These are phyloP conservation scores for Tardiomyces blankii DNA, from an alignment of 1,139 yeast species.

Conservation along the genomic window DNA sequence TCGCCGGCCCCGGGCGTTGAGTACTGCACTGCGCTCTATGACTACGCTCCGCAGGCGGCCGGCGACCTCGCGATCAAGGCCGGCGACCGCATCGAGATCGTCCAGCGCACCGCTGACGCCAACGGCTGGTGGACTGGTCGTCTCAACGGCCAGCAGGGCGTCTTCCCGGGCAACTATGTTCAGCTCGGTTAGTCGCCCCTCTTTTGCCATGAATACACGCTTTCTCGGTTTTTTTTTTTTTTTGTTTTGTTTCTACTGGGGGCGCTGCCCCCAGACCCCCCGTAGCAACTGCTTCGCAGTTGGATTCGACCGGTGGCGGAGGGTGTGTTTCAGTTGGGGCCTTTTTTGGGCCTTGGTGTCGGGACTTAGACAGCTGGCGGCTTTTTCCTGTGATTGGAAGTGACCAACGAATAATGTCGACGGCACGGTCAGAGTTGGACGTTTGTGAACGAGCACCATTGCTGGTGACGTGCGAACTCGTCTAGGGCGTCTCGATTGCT, in stretches of 20 bases:
- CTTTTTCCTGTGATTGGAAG: too few species aligned
- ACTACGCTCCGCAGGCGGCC: constrained; percentile 70
- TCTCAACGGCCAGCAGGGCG: constrained; percentile 76
- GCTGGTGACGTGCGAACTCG: too few species aligned
- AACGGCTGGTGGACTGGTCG: constrained; percentile 99
- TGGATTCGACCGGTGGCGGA: too few species aligned
- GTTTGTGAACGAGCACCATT: too few species aligned
- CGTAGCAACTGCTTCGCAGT: too few species aligned
- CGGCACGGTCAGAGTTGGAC: too few species aligned
- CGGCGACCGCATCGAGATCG: constrained; percentile 75
- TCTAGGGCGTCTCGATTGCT: too few species aligned
- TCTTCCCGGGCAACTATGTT: constrained; percentile 94
- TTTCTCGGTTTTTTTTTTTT: neutral
- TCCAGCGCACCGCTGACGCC: constrained; percentile 69
- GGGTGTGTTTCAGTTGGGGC: too few species aligned
- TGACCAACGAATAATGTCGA: too few species aligned
- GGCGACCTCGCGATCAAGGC: constrained; percentile 86
- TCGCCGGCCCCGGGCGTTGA: constrained; percentile 30
- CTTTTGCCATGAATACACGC: neutral
- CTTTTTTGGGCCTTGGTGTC: too few species aligned
- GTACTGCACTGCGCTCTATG: constrained; percentile 66
- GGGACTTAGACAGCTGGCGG: too few species aligned
- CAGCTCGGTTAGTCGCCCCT: constrained; percentile 34
- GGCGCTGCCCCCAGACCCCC: neutral
- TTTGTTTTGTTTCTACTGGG: neutral